Evolutionary conservation across 495 filamentous ascomycete species (phyloP), one percentile per base, ranked within the genome.

Genomic region (Neurospora sp.): DNA sequence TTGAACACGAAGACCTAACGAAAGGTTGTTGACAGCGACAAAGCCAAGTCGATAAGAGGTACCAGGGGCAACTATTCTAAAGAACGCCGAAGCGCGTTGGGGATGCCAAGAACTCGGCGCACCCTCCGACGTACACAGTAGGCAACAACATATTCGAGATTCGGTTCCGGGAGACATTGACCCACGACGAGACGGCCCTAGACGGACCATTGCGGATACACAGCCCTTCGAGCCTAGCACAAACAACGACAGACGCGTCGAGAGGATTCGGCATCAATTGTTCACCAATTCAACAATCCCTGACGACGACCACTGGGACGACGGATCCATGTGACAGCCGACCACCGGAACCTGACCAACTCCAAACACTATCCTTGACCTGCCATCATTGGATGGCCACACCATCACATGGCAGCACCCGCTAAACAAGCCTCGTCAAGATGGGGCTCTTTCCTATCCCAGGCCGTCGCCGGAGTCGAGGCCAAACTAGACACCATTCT

Each of bases 391-490:
- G 38, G 62, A 75, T 75, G 75, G 72, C 71, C 54, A 69, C 69
- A 39, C 38, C 14, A 39, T 70, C 71, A 74, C 72, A 82, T 82
- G 79, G 75, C 80, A 66, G 74, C 75, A 62, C 74, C 77, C 31
- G 70, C 72, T 54, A 86, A 86, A 76, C 42, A 76, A 74, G 27
- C 54, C 54, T 60, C 70, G 39, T 82, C 88, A 72, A 83, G 90
- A 89, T 93, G 91, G 91, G 93, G 94, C 31, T 92, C 91, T 39
- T 93, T 99, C 78, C 86, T 99, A 69, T 92, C 93, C 74, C 93
- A 97, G 80, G 95, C 95, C 71, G 93, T 98, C 71, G 94, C 94
- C 38, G 93, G 94, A 46, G 92, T 99, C 69, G 96, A 99, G 83
- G 96, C 95, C 73, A 90, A 93, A 69, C 86, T 99, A 49, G 96